Conservation (phyloP, 768 basidiomycete species). For the Tricholoma bakamatsutake region DNA sequence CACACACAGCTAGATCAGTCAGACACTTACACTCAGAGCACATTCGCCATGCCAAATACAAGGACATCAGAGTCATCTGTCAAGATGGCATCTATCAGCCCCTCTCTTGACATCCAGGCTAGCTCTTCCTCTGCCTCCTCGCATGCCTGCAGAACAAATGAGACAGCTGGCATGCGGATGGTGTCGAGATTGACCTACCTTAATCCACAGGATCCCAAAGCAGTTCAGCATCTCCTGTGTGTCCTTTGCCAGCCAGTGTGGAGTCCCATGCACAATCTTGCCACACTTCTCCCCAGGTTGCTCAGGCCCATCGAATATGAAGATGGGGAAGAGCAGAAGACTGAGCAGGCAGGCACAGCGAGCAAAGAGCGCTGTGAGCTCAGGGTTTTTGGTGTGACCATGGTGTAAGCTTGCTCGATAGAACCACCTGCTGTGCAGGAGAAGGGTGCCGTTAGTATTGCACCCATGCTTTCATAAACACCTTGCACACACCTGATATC, state of each 20-base stretch:
- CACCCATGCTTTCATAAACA: no score
- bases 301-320: not conserved
- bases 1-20: not conserved
- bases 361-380: conserved; percentile 6
- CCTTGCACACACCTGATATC: conserved; percentile 6
- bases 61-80: not conserved
- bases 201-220: not conserved
- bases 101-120: not conserved
- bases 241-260: conserved; percentile 36
- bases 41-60: not conserved
- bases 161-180: not conserved
- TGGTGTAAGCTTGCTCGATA: conserved; percentile 5
- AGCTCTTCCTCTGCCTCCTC: not conserved
- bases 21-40: not conserved
- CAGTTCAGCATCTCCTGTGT: no score
- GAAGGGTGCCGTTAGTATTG: not conserved
- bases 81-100: not conserved
- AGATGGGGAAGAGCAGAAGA: not conserved
- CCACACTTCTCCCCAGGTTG: conserved; percentile 19
- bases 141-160: not conserved
- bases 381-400: conserved; percentile 11
- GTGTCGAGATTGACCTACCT: not conserved
- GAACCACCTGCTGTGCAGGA: conserved; percentile 7
- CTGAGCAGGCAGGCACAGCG: conserved; percentile 1
- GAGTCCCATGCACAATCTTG: conserved; percentile 29